Conservation (phyloP, 2,329 filamentous ascomycete species). For the Dactylonectria estremocensis region DNA sequence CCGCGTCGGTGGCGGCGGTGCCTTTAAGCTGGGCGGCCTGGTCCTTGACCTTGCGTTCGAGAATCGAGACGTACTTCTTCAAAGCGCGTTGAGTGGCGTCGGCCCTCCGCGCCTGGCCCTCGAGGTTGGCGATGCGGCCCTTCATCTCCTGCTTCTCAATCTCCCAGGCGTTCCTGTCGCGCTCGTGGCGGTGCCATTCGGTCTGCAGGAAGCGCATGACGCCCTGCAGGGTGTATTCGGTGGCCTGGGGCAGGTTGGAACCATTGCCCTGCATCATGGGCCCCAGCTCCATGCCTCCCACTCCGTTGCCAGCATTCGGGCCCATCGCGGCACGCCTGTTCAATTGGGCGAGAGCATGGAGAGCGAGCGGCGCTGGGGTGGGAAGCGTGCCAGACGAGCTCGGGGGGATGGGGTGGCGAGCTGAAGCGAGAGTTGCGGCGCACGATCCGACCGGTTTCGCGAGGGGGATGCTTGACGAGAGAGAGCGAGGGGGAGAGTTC, state of each 20-base stretch:
- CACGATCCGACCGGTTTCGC: conserved; percentile 11
- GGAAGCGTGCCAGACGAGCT: conserved; percentile 43
- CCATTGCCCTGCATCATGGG: conserved; percentile 62
- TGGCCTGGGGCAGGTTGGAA: conserved; percentile 69
- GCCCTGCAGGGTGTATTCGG: conserved; percentile 77
- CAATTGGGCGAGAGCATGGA: conserved; percentile 57
- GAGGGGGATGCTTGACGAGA: neutral
- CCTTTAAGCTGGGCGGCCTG: conserved; percentile 81
- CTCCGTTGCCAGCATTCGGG: conserved; percentile 62
- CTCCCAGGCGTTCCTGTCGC: conserved; percentile 98
- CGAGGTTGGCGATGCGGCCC: conserved; percentile 92
- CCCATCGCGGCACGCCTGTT: conserved; percentile 58
- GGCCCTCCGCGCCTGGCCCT: conserved; percentile 88
- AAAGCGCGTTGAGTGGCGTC: conserved; percentile 91
- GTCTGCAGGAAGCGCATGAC: conserved; percentile 99
- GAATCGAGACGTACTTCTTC: conserved; percentile 90
- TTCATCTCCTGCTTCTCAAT: conserved; percentile 99
- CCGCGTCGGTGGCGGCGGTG: conserved; percentile 54
- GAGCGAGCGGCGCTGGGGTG: conserved; percentile 47
- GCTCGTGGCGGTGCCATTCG: conserved; percentile 98
- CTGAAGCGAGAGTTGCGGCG: conserved; percentile 34
- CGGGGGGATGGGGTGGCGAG: conserved; percentile 33
- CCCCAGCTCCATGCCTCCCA: conserved; percentile 62
- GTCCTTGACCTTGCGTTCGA: conserved; percentile 89
- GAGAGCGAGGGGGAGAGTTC: neutral